A percentile compares a stretch with the other conserved stretches of the same genome.
Conservation (phyloP, 2,329 filamentous ascomycete species). For the Furcasterigmium furcatum region DNA sequence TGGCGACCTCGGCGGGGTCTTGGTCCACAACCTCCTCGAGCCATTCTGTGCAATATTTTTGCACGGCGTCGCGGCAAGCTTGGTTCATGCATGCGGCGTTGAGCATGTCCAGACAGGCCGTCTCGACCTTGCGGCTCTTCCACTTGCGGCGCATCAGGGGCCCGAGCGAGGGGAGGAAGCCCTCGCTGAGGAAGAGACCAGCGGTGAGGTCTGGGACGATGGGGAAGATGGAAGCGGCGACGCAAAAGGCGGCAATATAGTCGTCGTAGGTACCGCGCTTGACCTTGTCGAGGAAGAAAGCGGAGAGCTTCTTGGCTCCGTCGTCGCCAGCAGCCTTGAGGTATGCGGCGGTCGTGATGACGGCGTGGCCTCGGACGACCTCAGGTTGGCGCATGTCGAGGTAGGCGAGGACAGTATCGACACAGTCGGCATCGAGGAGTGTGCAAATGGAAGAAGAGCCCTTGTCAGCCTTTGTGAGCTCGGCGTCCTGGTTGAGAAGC, state of each 20-base stretch:
- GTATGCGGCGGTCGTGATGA: conserved; percentile 77
- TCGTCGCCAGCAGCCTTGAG: conserved; percentile 72
- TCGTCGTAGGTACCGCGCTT: conserved; percentile 79
- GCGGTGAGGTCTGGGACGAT: conserved; percentile 74
- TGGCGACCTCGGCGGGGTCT: conserved; percentile 55
- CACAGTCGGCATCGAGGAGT: conserved; percentile 69
- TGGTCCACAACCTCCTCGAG: conserved; percentile 79
- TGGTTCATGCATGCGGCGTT: conserved; percentile 88
- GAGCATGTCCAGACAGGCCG: conserved; percentile 82
- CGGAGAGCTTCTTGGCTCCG: conserved; percentile 66
- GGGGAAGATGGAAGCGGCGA: conserved; percentile 85
- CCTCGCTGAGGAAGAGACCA: conserved; percentile 81
- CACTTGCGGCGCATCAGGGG: conserved; percentile 75
- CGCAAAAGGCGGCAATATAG: conserved; percentile 87
- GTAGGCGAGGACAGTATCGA: conserved; percentile 83
- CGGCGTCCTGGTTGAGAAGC: conserved; percentile 53
- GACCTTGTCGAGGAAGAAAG: conserved; percentile 72
- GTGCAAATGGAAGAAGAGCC: conserved; percentile 49
- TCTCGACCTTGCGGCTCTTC: conserved; percentile 83
- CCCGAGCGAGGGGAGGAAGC: conserved; percentile 75
- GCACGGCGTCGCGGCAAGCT: conserved; percentile 77
- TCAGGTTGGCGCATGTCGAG: conserved; percentile 79
- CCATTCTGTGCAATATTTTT: conserved; percentile 83
- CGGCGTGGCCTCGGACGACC: conserved; percentile 75
- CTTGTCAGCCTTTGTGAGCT: conserved; percentile 29